Percentiles rank a stretch among this genome's conserved stretches.
Evolutionary conservation across 2,329 filamentous ascomycete species (phyloP).

Genomic region (Alternaria hordeiaustralica): DNA sequence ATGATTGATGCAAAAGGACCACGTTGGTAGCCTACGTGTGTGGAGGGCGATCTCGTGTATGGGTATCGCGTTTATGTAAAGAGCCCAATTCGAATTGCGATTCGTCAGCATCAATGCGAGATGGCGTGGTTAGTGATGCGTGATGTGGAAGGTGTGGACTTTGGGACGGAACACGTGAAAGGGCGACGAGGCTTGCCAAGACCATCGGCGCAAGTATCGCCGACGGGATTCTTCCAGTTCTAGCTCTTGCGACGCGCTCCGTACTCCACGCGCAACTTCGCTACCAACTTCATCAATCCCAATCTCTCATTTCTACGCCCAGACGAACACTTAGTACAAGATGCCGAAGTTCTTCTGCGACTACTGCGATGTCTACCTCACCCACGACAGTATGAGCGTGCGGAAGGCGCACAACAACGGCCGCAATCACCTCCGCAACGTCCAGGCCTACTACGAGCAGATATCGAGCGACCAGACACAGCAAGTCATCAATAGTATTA

Average conservation of each 20-base stretch:
- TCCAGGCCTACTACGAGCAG: slow-evolving; percentile 98
- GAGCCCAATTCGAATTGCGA: background rate
- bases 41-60: background rate
- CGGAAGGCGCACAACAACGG: slow-evolving; percentile 98
- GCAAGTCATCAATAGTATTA: slow-evolving; percentile 97
- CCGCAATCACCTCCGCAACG: slow-evolving; percentile 95
- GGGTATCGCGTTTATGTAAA: background rate
- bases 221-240: slow-evolving; percentile 29
- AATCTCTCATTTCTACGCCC: background rate
- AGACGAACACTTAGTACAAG: background rate
- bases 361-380: slow-evolving; percentile 99
- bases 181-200: slow-evolving; percentile 15
- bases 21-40: background rate
- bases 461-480: slow-evolving; percentile 99
- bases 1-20: no score
- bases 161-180: background rate
- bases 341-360: slow-evolving; percentile 64
- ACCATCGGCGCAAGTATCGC: slow-evolving; percentile 17
- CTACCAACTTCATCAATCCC: background rate
- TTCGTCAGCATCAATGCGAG: background rate
- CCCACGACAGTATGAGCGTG: slow-evolving; percentile 99
- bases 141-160: background rate
- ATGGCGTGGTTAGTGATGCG: background rate
- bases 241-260: slow-evolving; percentile 28
- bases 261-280: slow-evolving; percentile 2